These are phyloP conservation scores for Monosporascus sp. DNA, from an alignment of 2,329 filamentous ascomycete species.

Conservation along the genomic window DNA sequence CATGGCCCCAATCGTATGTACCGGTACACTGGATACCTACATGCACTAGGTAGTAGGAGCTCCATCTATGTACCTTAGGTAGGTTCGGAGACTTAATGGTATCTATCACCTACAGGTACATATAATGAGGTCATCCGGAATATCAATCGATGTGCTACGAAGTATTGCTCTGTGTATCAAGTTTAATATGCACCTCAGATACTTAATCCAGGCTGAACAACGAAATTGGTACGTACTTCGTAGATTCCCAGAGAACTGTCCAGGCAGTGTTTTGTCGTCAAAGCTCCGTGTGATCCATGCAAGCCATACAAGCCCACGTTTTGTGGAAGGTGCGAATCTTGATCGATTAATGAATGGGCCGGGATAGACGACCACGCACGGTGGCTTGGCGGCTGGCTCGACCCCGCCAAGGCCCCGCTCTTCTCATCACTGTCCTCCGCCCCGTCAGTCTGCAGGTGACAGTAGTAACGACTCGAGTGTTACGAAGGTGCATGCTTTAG, in stretches of 20 bases:
- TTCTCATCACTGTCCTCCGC: too few relatives aligned
- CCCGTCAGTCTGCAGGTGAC: too few relatives aligned
- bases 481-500: too few relatives aligned
- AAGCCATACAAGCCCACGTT: neutral
- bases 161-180: too few relatives aligned
- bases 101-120: neutral
- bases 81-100: neutral
- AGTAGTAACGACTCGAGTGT: too few relatives aligned
- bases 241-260: neutral
- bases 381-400: too few relatives aligned
- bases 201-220: neutral
- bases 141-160: neutral
- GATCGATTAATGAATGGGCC: neutral
- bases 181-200: too few relatives aligned
- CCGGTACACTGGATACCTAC: too few relatives aligned
- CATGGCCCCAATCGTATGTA: neutral
- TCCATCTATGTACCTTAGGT: too few relatives aligned
- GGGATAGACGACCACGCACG: too few relatives aligned
- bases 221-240: neutral
- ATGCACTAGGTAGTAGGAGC: too few relatives aligned
- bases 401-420: too few relatives aligned
- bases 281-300: neutral
- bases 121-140: neutral
- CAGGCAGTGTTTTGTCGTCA: neutral
- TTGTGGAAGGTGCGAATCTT: neutral